Evolutionary conservation across 352 stramenopile species (phyloP).

Genomic region (Pythium grandisporangium): DNA sequence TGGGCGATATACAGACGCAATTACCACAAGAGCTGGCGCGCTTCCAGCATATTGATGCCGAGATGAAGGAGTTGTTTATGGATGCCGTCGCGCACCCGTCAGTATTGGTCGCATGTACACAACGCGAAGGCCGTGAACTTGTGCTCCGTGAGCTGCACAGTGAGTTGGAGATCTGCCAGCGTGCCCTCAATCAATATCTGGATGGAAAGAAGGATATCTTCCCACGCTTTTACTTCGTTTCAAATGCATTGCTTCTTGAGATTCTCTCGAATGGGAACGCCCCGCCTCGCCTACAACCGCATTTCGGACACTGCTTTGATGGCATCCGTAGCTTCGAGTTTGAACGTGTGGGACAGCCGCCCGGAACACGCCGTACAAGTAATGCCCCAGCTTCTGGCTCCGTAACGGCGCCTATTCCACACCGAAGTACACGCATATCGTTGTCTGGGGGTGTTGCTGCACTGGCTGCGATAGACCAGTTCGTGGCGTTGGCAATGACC

Average conservation of each 20-base stretch:
- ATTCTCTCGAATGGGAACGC: slow-evolving; percentile 92
- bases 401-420: too few relatives aligned
- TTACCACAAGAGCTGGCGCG: slow-evolving; percentile 87
- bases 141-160: slow-evolving; percentile 74
- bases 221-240: slow-evolving; percentile 96
- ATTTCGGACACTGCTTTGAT: slow-evolving; percentile 90
- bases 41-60: slow-evolving; percentile 82
- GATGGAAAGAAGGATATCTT: slow-evolving; percentile 96
- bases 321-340: slow-evolving; percentile 82
- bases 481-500: slow-evolving; percentile 87
- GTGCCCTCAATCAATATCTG: slow-evolving; percentile 94
- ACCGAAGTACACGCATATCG: too few relatives aligned
- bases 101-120: slow-evolving; percentile 62
- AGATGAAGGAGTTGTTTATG: slow-evolving; percentile 74
- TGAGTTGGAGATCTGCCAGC: slow-evolving; percentile 93
- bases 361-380: slow-evolving; percentile 7
- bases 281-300: slow-evolving; percentile 77
- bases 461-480: slow-evolving; percentile 17
- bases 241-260: slow-evolving; percentile 90
- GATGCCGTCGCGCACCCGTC: slow-evolving; percentile 58
- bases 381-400: neutral
- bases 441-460: too few relatives aligned
- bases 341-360: slow-evolving; percentile 20
- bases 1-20: slow-evolving; percentile 89
- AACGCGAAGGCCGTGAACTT: slow-evolving; percentile 69